A percentile compares a stretch with the other conserved stretches of the same genome.
These are phyloP conservation scores for Microcyclospora tardicrescens DNA, from an alignment of 2,329 filamentous ascomycete species.

Conservation along the genomic window DNA sequence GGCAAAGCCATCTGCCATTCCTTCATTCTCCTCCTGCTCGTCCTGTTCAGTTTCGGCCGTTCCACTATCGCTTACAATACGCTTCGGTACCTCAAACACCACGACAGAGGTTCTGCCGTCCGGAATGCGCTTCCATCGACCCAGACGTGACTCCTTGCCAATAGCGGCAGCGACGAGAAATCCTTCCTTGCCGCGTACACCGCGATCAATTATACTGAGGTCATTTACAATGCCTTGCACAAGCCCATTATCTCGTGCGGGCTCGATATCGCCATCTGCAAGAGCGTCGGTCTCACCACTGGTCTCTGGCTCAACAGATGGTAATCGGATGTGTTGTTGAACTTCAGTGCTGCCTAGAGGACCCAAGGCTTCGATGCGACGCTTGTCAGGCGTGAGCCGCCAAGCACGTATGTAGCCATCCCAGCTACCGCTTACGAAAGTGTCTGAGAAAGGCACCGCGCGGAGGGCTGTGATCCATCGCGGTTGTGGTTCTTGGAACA, in stretches of 20 bases:
- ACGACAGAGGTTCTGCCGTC: constrained; percentile 70
- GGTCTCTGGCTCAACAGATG: constrained; percentile 1
- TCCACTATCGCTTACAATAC: constrained; percentile 18
- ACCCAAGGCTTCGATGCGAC: constrained; percentile 59
- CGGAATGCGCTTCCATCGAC: constrained; percentile 57
- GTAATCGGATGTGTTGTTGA: constrained; percentile 9
- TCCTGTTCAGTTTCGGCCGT: neutral
- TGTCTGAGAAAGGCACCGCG: constrained; percentile 77
- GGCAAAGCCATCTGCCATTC: constrained; percentile 6
- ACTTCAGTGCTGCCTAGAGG: constrained; percentile 31
- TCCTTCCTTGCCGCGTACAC: constrained; percentile 58
- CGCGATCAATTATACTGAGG: constrained; percentile 74
- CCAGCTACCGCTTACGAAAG: constrained; percentile 88
- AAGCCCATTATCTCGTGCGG: neutral
- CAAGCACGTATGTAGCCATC: constrained; percentile 79
- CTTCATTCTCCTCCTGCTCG: constrained; percentile 1
- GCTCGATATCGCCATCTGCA: constrained; percentile 2
- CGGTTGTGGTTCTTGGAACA: constrained; percentile 42
- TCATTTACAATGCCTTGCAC: constrained; percentile 77
- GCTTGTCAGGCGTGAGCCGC: constrained; percentile 73
- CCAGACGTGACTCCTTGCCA: constrained; percentile 74
- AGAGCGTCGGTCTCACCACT: constrained; percentile 4
- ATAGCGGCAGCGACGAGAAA: constrained; percentile 76
- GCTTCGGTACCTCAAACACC: constrained; percentile 63
- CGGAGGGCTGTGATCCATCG: constrained; percentile 83